A percentile compares a stretch with the other conserved stretches of the same genome.
phyloP scores from a whole-genome alignment of 192 early-diverging fungal genomes.

The Tieghemiomyces parasiticus region DNA sequence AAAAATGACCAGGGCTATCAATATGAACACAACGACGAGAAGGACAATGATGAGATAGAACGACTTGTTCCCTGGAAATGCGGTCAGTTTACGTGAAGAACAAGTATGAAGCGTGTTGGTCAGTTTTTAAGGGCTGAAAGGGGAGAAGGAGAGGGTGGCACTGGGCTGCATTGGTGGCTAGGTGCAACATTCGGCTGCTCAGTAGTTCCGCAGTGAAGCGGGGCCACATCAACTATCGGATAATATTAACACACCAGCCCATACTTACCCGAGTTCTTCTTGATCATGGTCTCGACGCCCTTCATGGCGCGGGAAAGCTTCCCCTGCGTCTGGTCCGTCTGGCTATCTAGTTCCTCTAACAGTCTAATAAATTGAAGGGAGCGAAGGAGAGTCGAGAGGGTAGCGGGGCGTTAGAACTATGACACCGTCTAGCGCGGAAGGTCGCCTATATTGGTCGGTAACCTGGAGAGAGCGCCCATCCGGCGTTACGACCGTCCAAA shows the following conservation, averaged over 20 bases:
- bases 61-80: not conserved
- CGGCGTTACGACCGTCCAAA: too few species aligned
- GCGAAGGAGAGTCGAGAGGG: not conserved
- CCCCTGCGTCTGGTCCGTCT: constrained; percentile 2
- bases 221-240: too few species aligned
- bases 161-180: not conserved
- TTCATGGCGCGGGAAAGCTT: constrained; percentile 11
- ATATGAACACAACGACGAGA: not conserved
- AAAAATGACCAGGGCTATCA: constrained; percentile 7
- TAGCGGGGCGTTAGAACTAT: not conserved
- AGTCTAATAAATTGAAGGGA: not conserved
- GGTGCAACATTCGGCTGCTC: not conserved
- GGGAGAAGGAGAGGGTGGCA: not conserved
- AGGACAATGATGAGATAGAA: constrained; percentile 1
- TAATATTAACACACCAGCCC: too few species aligned
- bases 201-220: not conserved
- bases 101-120: not conserved
- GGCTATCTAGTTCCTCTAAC: constrained; percentile 4
- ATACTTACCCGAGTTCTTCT: constrained; percentile 1
- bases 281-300: not conserved
- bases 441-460: too few species aligned
- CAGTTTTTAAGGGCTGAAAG: not conserved
- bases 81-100: not conserved
- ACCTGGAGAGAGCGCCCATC: too few species aligned
- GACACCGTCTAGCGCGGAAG: not conserved